Percentiles rank a stretch among this genome's conserved stretches.
These are phyloP conservation scores for Rhizopus sp. DNA, from an alignment of 371 early-diverging fungal species.

Conservation along the genomic window DNA sequence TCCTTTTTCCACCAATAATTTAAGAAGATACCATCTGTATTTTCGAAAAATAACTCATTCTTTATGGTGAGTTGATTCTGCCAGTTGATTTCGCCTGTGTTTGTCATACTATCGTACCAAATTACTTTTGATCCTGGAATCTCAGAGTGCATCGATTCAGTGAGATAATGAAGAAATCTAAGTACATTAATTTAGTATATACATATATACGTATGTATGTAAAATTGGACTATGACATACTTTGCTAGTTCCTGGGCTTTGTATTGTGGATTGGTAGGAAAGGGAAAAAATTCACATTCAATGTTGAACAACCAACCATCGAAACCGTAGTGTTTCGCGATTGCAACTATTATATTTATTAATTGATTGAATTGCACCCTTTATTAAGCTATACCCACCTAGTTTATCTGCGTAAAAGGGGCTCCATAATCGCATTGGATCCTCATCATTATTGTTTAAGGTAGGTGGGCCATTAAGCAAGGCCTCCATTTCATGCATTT, in stretches of 20 bases:
- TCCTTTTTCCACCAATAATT: slow-evolving; percentile 66
- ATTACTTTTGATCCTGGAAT: slow-evolving; percentile 53
- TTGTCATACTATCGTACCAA: slow-evolving; percentile 66
- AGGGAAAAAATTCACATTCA: slow-evolving; percentile 49
- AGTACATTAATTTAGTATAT: too few species aligned
- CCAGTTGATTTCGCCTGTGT: slow-evolving; percentile 49
- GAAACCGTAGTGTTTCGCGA: slow-evolving; percentile 65
- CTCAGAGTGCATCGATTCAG: slow-evolving; percentile 42
- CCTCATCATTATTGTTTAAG: background rate
- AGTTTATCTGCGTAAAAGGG: slow-evolving; percentile 59
- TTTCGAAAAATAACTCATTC: slow-evolving; percentile 55
- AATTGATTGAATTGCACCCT: background rate
- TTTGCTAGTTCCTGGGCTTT: slow-evolving; percentile 35
- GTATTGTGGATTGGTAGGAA: slow-evolving; percentile 18
- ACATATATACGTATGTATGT: background rate
- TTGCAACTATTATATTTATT: slow-evolving; percentile 46
- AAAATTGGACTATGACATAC: slow-evolving; percentile 13
- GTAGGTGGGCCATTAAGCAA: slow-evolving; percentile 40
- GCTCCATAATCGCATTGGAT: slow-evolving; percentile 24
- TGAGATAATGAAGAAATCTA: slow-evolving; percentile 52
- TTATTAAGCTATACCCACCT: slow-evolving; percentile 23
- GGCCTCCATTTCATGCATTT: slow-evolving; percentile 44
- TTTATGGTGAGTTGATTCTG: slow-evolving; percentile 54
- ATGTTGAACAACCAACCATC: slow-evolving; percentile 75
- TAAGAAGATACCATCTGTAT: slow-evolving; percentile 60